Conservation (phyloP, 768 basidiomycete species). For the Thelephora aurantiotincta region DNA sequence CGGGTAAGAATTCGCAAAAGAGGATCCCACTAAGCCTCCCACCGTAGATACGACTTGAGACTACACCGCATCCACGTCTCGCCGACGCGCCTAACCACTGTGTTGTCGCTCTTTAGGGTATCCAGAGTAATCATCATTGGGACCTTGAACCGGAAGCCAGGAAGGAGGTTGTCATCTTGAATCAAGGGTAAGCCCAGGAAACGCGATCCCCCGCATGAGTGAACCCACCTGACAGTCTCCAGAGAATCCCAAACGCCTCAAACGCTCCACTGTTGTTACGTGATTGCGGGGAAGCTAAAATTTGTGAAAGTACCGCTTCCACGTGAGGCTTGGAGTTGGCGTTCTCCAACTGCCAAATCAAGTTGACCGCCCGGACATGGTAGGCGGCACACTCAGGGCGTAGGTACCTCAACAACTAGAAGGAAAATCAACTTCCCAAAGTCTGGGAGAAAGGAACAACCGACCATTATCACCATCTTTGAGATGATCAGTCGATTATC, state of each 20-base stretch:
- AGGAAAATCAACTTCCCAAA: slow-evolving; percentile 4
- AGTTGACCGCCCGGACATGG: slow-evolving; percentile 66
- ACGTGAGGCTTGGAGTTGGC: slow-evolving; percentile 43
- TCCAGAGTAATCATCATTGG: slow-evolving; percentile 86
- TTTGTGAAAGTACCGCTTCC: slow-evolving; percentile 67
- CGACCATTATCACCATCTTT: slow-evolving; percentile 42
- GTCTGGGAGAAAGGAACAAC: slow-evolving; percentile 3
- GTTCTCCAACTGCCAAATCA: slow-evolving; percentile 71
- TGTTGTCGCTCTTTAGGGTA: slow-evolving; percentile 63
- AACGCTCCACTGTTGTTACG: slow-evolving; percentile 40
- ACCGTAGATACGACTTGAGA: slow-evolving; percentile 86
- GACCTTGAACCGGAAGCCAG: slow-evolving; percentile 70
- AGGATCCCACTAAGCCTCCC: slow-evolving; percentile 8
- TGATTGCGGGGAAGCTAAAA: slow-evolving; percentile 43
- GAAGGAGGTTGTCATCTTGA: slow-evolving; percentile 66
- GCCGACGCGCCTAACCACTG: slow-evolving; percentile 58
- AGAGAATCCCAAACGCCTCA: slow-evolving; percentile 85
- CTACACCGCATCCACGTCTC: slow-evolving; percentile 98
- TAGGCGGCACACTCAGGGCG: slow-evolving; percentile 50
- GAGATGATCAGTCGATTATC: slow-evolving; percentile 40
- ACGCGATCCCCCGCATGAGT: neutral
- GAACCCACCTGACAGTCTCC: slow-evolving; percentile 69
- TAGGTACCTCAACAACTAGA: slow-evolving; percentile 62
- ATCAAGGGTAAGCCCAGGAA: slow-evolving; percentile 5
- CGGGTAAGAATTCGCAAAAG: slow-evolving; percentile 2